These are phyloP conservation scores for Stevia rebaudiana DNA, from an alignment of 140 eudicot genomes.

Conservation along the genomic window DNA sequence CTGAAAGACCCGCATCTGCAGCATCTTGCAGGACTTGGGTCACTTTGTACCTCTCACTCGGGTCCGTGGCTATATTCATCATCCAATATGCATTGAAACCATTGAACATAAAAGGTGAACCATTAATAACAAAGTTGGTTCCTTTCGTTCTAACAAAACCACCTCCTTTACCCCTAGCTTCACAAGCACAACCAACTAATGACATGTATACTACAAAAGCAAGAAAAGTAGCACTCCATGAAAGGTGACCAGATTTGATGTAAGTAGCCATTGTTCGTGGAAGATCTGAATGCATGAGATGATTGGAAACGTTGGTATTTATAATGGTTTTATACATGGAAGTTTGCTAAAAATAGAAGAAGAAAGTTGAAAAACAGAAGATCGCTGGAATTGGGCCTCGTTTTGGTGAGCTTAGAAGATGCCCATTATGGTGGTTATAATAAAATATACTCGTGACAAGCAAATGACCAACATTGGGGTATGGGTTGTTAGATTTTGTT, in stretches of 20 bases:
- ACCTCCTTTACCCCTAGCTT: constrained; percentile 29
- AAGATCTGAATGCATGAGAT: constrained; percentile 10
- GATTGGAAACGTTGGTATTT: constrained; percentile 24
- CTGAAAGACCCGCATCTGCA: constrained; percentile 54
- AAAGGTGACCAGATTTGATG: constrained; percentile 5
- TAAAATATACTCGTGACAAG: constrained; percentile 12
- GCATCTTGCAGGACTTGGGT: constrained; percentile 51
- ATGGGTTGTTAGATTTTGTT: constrained; percentile 9
- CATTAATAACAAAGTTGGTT: constrained; percentile 35
- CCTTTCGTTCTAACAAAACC: constrained; percentile 42
- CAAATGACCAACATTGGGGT: constrained; percentile 9
- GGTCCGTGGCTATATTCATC: constrained; percentile 62
- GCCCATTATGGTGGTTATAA: constrained; percentile 5
- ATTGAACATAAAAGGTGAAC: constrained; percentile 56
- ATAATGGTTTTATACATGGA: constrained; percentile 16
- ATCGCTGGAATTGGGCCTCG: constrained; percentile 24
- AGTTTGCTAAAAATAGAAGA: constrained; percentile 33
- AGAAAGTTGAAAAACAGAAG: not conserved
- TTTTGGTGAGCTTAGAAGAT: constrained; percentile 22
- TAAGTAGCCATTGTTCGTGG: constrained; percentile 27
- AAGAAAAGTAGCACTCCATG: constrained; percentile 15
- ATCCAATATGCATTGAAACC: constrained; percentile 79
- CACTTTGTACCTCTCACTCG: constrained; percentile 46
- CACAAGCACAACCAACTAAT: constrained; percentile 16
- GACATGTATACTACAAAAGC: constrained; percentile 13